Evolutionary conservation across 257 asterid species (phyloP).

Genomic region (Penstemon eatonii): DNA sequence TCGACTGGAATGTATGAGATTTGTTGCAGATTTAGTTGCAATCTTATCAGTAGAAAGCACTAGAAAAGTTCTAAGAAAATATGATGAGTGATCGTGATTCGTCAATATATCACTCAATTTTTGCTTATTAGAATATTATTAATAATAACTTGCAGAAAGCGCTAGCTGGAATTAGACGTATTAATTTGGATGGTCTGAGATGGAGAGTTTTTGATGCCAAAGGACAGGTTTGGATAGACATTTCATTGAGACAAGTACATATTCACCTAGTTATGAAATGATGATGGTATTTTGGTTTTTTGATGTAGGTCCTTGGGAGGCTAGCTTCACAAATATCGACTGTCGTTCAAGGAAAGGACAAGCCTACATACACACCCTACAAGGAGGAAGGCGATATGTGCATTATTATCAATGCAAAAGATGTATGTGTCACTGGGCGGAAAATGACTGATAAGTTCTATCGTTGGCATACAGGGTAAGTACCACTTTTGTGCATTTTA

Average conservation of each 20-base stretch:
- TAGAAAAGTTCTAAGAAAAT: not conserved
- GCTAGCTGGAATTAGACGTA: slow-evolving; percentile 80
- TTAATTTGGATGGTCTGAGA: slow-evolving; percentile 79
- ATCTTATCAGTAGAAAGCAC: not conserved
- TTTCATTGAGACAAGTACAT: not conserved
- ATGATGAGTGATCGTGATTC: not conserved
- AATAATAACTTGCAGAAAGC: slow-evolving; percentile 61
- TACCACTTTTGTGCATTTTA: slow-evolving; percentile 9
- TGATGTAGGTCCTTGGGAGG: slow-evolving; percentile 80
- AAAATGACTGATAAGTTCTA: slow-evolving; percentile 92
- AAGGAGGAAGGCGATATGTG: slow-evolving; percentile 92
- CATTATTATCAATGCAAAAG: slow-evolving; percentile 82
- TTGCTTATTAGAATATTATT: slow-evolving; percentile 24
- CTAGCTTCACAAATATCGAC: slow-evolving; percentile 87
- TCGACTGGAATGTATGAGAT: not conserved
- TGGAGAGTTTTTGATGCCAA: slow-evolving; percentile 98
- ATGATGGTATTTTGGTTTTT: not conserved
- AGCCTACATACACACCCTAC: slow-evolving; percentile 80
- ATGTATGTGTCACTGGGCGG: slow-evolving; percentile 85
- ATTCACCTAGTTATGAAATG: not conserved
- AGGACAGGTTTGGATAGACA: slow-evolving; percentile 65
- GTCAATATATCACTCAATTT: slow-evolving; percentile 14
- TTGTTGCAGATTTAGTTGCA: not conserved
- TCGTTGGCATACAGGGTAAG: slow-evolving; percentile 92
- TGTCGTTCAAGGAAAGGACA: slow-evolving; percentile 95